phyloP scores from a whole-genome alignment of 768 basidiomycete species.

The Boletus bicolor region DNA sequence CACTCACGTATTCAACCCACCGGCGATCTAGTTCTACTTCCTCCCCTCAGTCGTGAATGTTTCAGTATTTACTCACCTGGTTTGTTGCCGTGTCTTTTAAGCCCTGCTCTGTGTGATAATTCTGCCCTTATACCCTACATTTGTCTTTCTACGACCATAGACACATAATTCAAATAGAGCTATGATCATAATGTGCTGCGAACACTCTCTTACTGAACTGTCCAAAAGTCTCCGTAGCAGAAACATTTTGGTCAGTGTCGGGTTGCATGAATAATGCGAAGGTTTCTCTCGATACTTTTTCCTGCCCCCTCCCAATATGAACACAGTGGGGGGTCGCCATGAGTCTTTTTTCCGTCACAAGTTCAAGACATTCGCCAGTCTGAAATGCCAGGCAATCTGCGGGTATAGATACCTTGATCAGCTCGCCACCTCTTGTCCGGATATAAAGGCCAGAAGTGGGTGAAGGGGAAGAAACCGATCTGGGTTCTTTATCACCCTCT shows the following conservation, averaged over 20 bases:
- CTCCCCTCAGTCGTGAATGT: slow-evolving; percentile 22
- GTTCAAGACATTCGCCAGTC: slow-evolving; percentile 92
- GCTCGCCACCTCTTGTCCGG: slow-evolving; percentile 71
- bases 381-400: slow-evolving; percentile 87
- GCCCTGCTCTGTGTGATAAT: slow-evolving; percentile 2
- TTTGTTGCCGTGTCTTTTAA: background rate
- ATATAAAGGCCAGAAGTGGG: slow-evolving; percentile 87
- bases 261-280: slow-evolving; percentile 91
- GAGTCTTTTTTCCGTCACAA: slow-evolving; percentile 77
- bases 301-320: slow-evolving; percentile 57
- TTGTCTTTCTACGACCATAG: slow-evolving; percentile 4
- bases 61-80: background rate
- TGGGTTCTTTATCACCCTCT: slow-evolving; percentile 38
- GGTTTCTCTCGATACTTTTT: slow-evolving; percentile 75
- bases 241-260: slow-evolving; percentile 72
- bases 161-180: slow-evolving; percentile 19
- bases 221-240: slow-evolving; percentile 75
- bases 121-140: slow-evolving; percentile 3
- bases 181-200: slow-evolving; percentile 42
- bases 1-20: slow-evolving; percentile 41
- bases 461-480: slow-evolving; percentile 62
- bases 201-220: slow-evolving; percentile 86
- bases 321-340: slow-evolving; percentile 96
- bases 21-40: slow-evolving; percentile 39
- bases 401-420: slow-evolving; percentile 87